Percentiles rank a stretch among this genome's conserved stretches.
Conservation (phyloP, 805 yeast genomes). For the Yarrowia sp. region DNA sequence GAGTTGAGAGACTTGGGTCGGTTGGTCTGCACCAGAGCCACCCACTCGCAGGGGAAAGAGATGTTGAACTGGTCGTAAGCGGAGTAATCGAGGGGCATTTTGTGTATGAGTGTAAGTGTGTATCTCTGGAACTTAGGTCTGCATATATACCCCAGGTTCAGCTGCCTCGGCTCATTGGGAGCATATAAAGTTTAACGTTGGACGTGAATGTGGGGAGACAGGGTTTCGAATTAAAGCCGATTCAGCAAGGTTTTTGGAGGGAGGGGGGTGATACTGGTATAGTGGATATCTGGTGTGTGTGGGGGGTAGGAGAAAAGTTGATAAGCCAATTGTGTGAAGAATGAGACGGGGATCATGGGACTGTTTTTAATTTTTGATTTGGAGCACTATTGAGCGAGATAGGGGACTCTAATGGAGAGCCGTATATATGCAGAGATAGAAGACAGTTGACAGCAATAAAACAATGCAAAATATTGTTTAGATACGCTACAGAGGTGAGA, state of each 20-base stretch:
- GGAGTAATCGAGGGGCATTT: conserved; percentile 28
- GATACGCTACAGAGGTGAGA: no score
- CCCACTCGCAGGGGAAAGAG: conserved; percentile 45
- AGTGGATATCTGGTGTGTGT: no score
- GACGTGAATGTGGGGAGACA: conserved; percentile 12
- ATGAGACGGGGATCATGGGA: no score
- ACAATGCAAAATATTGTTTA: no score
- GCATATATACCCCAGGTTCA: conserved; percentile 13
- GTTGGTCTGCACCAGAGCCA: conserved; percentile 59
- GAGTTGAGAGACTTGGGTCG: conserved; percentile 62
- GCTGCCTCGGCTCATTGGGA: conserved; percentile 23
- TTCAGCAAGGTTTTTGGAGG: conserved; percentile 2
- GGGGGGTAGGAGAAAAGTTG: background rate
- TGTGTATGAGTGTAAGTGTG: background rate
- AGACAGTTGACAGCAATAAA: no score
- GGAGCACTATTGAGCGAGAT: background rate
- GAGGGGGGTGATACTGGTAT: no score
- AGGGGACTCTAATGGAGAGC: no score
- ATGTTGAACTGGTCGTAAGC: conserved; percentile 37
- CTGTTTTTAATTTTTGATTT: background rate
- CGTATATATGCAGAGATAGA: no score
- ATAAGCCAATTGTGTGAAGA: background rate
- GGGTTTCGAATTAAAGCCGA: conserved; percentile 1
- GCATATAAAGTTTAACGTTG: background rate
- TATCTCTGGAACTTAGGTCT: no score